Conservation (phyloP, 768 basidiomycete species). For the Cubamyces sp. region DNA sequence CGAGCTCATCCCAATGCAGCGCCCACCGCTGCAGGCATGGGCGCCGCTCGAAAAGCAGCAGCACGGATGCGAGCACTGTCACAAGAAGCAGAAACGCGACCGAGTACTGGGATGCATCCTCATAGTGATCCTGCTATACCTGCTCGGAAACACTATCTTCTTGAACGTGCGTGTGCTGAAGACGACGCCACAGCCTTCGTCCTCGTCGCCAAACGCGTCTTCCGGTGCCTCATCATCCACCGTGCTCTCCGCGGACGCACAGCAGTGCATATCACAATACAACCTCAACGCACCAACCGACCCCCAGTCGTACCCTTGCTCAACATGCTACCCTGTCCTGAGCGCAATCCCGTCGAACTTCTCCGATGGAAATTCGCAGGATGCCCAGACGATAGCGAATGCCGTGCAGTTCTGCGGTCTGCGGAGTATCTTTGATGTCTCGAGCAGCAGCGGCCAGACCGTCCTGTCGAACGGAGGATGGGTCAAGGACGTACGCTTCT, state of each 20-base stretch:
- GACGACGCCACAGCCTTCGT: not conserved
- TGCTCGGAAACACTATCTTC: conserved; percentile 45
- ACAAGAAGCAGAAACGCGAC: conserved; percentile 37
- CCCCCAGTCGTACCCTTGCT: conserved; percentile 50
- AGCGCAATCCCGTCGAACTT: conserved; percentile 43
- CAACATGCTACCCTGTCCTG: conserved; percentile 47
- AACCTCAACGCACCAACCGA: conserved; percentile 47
- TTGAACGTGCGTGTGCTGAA: conserved; percentile 41
- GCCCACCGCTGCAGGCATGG: conserved; percentile 38
- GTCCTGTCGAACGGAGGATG: conserved; percentile 47
- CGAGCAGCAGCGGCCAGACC: conserved; percentile 42
- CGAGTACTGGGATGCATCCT: conserved; percentile 38
- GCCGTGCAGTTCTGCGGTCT: conserved; percentile 54
- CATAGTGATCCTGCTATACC: conserved; percentile 45
- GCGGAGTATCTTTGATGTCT: conserved; percentile 45
- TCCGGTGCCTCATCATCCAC: conserved; percentile 33
- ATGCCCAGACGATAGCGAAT: conserved; percentile 38
- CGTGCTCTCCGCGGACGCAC: conserved; percentile 42
- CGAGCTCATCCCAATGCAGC: conserved; percentile 33
- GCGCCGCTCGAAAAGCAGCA: conserved; percentile 45
- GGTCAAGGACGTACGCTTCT: conserved; percentile 49
- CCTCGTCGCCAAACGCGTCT: conserved; percentile 11
- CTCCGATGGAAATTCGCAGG: conserved; percentile 38
- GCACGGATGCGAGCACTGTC: conserved; percentile 31
- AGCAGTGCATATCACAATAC: conserved; percentile 51